These are phyloP conservation scores for Kwoniella dendrophila DNA, from an alignment of 768 basidiomycete genomes.

Conservation along the genomic window DNA sequence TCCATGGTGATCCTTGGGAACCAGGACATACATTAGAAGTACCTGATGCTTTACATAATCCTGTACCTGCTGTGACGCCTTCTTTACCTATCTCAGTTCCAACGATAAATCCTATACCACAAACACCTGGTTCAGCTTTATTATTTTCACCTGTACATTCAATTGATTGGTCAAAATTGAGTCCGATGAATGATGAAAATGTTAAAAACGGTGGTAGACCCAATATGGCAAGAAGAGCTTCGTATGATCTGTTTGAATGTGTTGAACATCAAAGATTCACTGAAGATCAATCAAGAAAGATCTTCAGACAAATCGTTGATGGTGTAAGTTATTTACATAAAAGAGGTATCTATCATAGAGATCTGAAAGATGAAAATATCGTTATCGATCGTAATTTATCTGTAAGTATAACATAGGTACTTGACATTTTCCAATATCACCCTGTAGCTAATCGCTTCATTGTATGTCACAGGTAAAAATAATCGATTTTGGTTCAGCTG, in stretches of 20 bases:
- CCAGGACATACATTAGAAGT: slow-evolving; percentile 24
- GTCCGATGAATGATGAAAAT: background rate
- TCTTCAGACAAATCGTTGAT: slow-evolving; percentile 85
- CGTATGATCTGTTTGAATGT: slow-evolving; percentile 92
- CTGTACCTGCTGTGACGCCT: slow-evolving; percentile 15
- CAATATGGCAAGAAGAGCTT: slow-evolving; percentile 67
- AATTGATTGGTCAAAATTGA: slow-evolving; percentile 23
- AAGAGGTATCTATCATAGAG: slow-evolving; percentile 57
- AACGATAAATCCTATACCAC: slow-evolving; percentile 15
- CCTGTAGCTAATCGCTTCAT: background rate
- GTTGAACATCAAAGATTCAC: slow-evolving; percentile 83
- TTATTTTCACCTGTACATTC: slow-evolving; percentile 19
- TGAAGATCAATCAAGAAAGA: slow-evolving; percentile 75
- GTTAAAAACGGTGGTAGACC: slow-evolving; percentile 30
- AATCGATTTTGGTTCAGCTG: slow-evolving; percentile 93
- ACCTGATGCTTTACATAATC: slow-evolving; percentile 4
- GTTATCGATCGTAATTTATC: slow-evolving; percentile 63
- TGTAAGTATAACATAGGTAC: slow-evolving; percentile 31
- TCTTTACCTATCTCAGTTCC: slow-evolving; percentile 11
- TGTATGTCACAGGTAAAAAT: slow-evolving; percentile 71
- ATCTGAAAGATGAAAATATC: slow-evolving; percentile 60
- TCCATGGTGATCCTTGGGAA: slow-evolving; percentile 88
- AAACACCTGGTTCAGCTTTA: slow-evolving; percentile 19
- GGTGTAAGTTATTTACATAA: slow-evolving; percentile 72
- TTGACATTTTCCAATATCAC: background rate